A percentile compares a stretch with the other conserved stretches of the same genome.
Evolutionary conservation across 2,329 filamentous ascomycete genomes (phyloP).

Genomic region (Pleurostoma richardsiae): DNA sequence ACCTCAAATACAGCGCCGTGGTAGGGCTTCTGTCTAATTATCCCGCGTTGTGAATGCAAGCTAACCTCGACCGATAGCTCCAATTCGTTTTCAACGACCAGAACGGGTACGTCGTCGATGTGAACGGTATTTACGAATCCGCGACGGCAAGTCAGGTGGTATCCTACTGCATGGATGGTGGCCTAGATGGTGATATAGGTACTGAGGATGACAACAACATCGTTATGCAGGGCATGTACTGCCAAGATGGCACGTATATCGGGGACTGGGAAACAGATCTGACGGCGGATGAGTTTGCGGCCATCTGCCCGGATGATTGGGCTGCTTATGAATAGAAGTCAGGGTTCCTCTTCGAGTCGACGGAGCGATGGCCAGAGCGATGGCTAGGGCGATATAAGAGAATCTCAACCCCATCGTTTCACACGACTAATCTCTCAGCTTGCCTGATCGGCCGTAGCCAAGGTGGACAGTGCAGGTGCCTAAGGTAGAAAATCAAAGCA

Average conservation of each 20-base stretch:
- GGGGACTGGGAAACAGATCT: not conserved
- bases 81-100: not conserved
- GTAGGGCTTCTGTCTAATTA: not conserved
- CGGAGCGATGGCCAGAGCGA: too few relatives aligned
- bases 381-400: too few relatives aligned
- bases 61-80: not conserved
- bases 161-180: not conserved
- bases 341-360: too few relatives aligned
- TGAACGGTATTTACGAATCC: not conserved
- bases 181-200: not conserved
- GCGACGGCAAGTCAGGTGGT: not conserved
- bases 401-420: too few relatives aligned
- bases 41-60: not conserved
- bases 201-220: not conserved
- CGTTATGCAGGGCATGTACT: not conserved
- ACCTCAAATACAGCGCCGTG: not conserved
- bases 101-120: not conserved
- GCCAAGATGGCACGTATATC: not conserved
- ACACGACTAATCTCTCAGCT: too few relatives aligned
- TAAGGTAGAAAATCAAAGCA: too few relatives aligned
- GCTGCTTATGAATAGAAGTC: constrained; percentile 6
- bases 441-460: too few relatives aligned
- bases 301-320: not conserved
- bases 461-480: too few relatives aligned
- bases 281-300: not conserved